phyloP scores from a whole-genome alignment of 371 early-diverging fungal genomes.

The Batrachochytrium dendrobatidis region DNA sequence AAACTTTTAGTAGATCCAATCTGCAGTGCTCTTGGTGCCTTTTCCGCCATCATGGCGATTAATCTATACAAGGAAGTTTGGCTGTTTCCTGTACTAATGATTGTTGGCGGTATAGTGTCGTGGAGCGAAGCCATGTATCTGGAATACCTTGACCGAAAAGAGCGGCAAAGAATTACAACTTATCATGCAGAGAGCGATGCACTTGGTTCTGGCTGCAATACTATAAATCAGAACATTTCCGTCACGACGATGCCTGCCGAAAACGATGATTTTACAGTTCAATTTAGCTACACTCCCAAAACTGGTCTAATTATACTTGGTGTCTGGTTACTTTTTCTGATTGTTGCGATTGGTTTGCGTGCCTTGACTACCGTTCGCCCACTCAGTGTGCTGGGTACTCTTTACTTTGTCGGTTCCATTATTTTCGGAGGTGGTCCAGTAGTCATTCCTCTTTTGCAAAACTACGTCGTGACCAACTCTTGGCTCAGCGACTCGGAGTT shows the following conservation, averaged over 20 bases:
- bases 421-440: conserved; percentile 66
- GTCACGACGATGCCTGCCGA: not conserved
- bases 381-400: conserved; percentile 37
- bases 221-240: not conserved
- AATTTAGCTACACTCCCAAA: conserved; percentile 34
- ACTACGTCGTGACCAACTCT: conserved; percentile 41
- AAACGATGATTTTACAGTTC: conserved; percentile 15
- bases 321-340: conserved; percentile 35
- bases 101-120: conserved; percentile 41
- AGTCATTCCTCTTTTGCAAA: conserved; percentile 49
- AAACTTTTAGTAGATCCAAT: conserved; percentile 37
- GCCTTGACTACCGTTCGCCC: conserved; percentile 16
- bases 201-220: conserved; percentile 1
- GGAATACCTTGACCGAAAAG: not conserved
- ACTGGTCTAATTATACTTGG: conserved; percentile 33
- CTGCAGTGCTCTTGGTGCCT: conserved; percentile 23
- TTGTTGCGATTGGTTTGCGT: conserved; percentile 37
- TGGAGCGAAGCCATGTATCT: conserved; percentile 13
- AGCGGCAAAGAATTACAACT: not conserved
- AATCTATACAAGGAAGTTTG: conserved; percentile 34
- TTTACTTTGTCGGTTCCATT: conserved; percentile 54
- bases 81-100: conserved; percentile 50
- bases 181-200: not conserved
- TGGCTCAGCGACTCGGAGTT: conserved; percentile 52
- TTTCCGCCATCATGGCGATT: conserved; percentile 35